These are phyloP conservation scores for Penstemon eatonii DNA, from an alignment of 257 asterid species.

Conservation along the genomic window DNA sequence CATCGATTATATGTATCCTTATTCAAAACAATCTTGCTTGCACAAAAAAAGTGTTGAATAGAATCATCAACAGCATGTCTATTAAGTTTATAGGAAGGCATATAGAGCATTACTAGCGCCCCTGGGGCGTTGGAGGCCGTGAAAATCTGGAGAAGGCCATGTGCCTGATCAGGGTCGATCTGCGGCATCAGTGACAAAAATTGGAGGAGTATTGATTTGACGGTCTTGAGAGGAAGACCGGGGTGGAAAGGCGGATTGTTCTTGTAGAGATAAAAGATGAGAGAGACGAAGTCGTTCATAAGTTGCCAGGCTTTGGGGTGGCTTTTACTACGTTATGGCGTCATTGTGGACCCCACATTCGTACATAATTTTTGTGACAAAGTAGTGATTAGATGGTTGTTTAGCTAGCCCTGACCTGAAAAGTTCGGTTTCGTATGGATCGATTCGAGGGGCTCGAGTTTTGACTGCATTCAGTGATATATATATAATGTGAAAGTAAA, in stretches of 20 bases:
- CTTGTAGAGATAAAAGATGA: no score
- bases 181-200: slow-evolving; percentile 41
- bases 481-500: no score
- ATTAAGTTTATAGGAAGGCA: slow-evolving; percentile 47
- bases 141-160: slow-evolving; percentile 60
- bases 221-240: slow-evolving; percentile 21
- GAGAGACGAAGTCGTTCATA: no score
- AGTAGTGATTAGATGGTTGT: no score
- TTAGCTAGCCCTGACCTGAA: no score
- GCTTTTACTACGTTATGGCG: no score
- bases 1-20: slow-evolving; percentile 35
- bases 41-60: slow-evolving; percentile 50
- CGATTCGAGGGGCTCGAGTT: no score
- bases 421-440: no score
- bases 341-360: no score
- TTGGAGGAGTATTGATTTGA: slow-evolving; percentile 45
- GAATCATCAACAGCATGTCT: slow-evolving; percentile 57
- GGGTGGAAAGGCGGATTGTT: neutral
- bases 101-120: slow-evolving; percentile 75
- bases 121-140: slow-evolving; percentile 58
- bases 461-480: no score
- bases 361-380: no score
- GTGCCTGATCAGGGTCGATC: slow-evolving; percentile 31
- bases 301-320: no score
- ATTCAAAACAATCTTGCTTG: slow-evolving; percentile 41